Evolutionary conservation across 2,329 filamentous ascomycete species (phyloP), one percentile per base, ranked within the genome.

Genomic region (Penicillium paneum): DNA sequence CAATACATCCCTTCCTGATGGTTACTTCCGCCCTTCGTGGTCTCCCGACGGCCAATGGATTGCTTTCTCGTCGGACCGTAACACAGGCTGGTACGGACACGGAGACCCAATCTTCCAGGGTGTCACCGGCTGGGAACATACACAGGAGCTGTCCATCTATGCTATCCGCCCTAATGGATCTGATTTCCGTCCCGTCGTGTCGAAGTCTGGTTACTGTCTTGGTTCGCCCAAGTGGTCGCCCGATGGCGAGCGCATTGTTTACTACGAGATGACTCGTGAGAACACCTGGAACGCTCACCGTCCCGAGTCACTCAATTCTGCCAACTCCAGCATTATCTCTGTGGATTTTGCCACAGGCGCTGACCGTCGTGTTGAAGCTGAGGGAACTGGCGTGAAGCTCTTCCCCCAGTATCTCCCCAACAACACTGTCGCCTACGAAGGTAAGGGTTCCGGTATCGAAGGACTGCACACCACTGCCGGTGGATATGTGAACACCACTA

Each of bases 1-100:
- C 59, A 2, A 48, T 58, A 8, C 70, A 71, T 13, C 65, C 26
- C 24, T 17, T 47, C 44, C 32, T 17, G 38, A 71, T 38, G 71
- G 74, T 4, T 66, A 74, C 57, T 77, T 75, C 58, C 66, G 70
- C 2, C 75, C 75, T 0, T 56, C 61, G 5, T 77, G 74, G 74
- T 75, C 73, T 1, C 74, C 76, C 0, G 67, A 76, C 38, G 73
- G 76, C 21, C 54, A 75, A 53, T 76, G 72, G 71, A 64, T 77
- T 49, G 70, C 66, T 3, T 76, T 78, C 50, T 66, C 67, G 13
- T 78, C 74, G 3, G 74, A 78, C 48, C 69, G 71, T 26, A 76
- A 77, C 50, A 75, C 75, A 0, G 62, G 65, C 19, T 78, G 74
- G 75, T 67, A 65, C 3, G 75, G 76, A 1, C 74, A 78, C 51